Percentiles rank a stretch among this genome's conserved stretches.
phyloP scores from a whole-genome alignment of 768 basidiomycete genomes.

The Leccinum aurantiacum region DNA sequence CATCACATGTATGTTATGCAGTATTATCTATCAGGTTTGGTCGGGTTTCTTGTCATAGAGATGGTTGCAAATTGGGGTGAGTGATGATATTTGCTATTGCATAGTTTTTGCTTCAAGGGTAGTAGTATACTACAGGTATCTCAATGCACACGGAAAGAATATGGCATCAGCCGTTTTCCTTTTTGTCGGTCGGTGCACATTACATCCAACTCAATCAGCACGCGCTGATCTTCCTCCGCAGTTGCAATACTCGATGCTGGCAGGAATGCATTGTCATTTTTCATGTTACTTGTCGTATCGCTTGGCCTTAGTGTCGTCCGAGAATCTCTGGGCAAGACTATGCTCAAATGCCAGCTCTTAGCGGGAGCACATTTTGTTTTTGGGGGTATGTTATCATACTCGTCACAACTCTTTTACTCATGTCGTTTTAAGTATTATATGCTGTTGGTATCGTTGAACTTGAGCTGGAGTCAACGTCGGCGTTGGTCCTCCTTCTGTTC shows the following conservation, averaged over 20 bases:
- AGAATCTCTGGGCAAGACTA: conserved; percentile 80
- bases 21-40: conserved; percentile 90
- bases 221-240: conserved; percentile 28
- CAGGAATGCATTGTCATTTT: conserved; percentile 91
- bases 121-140: conserved; percentile 88
- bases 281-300: conserved; percentile 89
- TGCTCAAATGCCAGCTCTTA: conserved; percentile 81
- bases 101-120: conserved; percentile 7
- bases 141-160: conserved; percentile 81
- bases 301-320: conserved; percentile 91
- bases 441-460: conserved; percentile 94
- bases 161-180: conserved; percentile 84
- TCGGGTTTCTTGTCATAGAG: conserved; percentile 86
- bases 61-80: conserved; percentile 91
- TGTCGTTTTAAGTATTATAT: conserved; percentile 66
- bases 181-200: conserved; percentile 69
- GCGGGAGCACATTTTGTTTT: conserved; percentile 89
- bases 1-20: conserved; percentile 30
- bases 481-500: conserved; percentile 80
- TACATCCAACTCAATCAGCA: neutral
- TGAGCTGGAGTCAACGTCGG: conserved; percentile 86
- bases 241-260: conserved; percentile 96
- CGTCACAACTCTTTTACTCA: conserved; percentile 7
- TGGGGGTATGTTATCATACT: conserved; percentile 62
- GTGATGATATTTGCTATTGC: conserved; percentile 18